Base-by-base conservation (phyloP, 805 yeast genomes). In the Kuraishia piskuri region DNA sequence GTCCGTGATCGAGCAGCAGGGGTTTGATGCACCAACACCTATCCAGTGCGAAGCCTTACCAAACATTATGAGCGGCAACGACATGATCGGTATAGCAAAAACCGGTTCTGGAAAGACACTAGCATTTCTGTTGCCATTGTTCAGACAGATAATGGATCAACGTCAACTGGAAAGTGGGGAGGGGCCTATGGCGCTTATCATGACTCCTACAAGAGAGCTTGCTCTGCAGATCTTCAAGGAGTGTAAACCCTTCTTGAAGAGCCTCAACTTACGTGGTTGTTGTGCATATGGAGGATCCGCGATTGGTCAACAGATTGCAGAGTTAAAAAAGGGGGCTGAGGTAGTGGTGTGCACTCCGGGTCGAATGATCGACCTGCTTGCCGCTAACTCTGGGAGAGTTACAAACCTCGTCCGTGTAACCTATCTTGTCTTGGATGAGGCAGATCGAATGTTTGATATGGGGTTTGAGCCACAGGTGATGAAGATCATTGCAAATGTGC, bases 101-200 rank as follows among this genome's bases (percentile, higher is more conserved):
- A 94, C 99, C 0, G 99, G 99, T 0, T 88, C 97, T 0, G 99
- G 99, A 2, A 94, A 94, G 64, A 94, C 99, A 0, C 75, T 92
- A 59, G 87, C 97, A 1, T 94, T 88, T 68, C 71, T 90, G 8
- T 64, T 94, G 6, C 97, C 99, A 0, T 68, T 94, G 69, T 73
- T 92, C 52, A 75, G 96, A 51, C 98, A 92, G 57, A 81, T 94
- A 9, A 78, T 81, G 54, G 91, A 88, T 48, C 96, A 90, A 61
- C 69, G 79, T 2, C 80, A 80, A 0, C 56, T 81, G 10, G 56
- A 66, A 0, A 58, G 59, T 2, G 88, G 83, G 12, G 77, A 82
- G 8, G 91, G 94, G 0, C 97, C 97, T 0, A 66, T 87, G 21
- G 96, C 88, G 0, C 61, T 94, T 10, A 77, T 94, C 1, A 67